A percentile compares a stretch with the other conserved stretches of the same genome.
Evolutionary conservation across 1,139 yeast genomes (phyloP).

Genomic region (Geotrichum restrictum): DNA sequence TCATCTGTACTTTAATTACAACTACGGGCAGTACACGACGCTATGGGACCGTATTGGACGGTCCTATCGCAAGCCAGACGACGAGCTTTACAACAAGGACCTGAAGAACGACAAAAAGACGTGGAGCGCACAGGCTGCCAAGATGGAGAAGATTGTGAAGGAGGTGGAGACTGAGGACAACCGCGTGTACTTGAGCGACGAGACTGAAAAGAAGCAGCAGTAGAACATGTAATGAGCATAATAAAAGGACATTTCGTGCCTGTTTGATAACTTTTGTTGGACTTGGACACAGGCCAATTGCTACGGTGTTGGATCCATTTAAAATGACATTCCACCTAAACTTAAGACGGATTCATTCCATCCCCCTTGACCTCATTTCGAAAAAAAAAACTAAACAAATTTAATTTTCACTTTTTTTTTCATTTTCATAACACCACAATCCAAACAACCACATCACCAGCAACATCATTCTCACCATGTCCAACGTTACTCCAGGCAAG

Average conservation of each 20-base stretch:
- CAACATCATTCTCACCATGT: neutral
- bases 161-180: conserved; percentile 73
- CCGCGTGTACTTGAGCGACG: conserved; percentile 46
- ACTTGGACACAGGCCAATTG: too few species aligned
- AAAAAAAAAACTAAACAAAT: too few species aligned
- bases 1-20: conserved; percentile 92
- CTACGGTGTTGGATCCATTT: too few species aligned
- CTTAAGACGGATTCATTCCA: too few species aligned
- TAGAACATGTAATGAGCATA: neutral
- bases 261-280: too few species aligned
- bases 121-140: conserved; percentile 68
- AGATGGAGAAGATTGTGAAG: conserved; percentile 76
- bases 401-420: neutral
- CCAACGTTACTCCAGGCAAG: too few species aligned
- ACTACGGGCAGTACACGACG: conserved; percentile 97
- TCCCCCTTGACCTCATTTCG: too few species aligned
- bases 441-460: neutral
- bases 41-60: conserved; percentile 96
- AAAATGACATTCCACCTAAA: too few species aligned
- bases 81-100: conserved; percentile 68
- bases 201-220: conserved; percentile 24
- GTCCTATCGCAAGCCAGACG: conserved; percentile 88
- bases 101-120: conserved; percentile 54
- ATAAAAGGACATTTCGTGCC: too few species aligned
- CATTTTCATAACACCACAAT: neutral